These are phyloP conservation scores for Citeromyces hawaiiensis DNA, from an alignment of 1,139 yeast species.

Conservation along the genomic window DNA sequence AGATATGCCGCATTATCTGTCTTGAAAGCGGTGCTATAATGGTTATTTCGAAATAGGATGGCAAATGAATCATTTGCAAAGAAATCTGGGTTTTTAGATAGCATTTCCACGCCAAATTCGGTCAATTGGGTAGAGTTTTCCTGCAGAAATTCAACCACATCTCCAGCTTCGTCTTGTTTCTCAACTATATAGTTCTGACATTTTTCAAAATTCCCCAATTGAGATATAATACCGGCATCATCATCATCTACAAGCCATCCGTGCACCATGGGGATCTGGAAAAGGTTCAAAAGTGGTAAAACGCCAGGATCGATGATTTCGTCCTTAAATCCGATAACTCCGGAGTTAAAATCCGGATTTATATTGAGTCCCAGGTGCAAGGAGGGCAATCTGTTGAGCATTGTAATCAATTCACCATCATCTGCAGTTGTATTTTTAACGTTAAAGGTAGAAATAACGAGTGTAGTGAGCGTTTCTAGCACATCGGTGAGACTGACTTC, in stretches of 20 bases:
- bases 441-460: conserved; percentile 19
- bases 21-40: conserved; percentile 62
- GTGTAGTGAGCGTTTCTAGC: conserved; percentile 31
- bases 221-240: conserved; percentile 11
- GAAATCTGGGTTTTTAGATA: conserved; percentile 17
- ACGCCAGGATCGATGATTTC: conserved; percentile 8
- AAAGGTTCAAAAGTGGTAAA: conserved; percentile 22
- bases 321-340: conserved; percentile 16
- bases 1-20: conserved; percentile 33
- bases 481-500: conserved; percentile 21
- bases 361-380: conserved; percentile 65
- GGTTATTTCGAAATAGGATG: conserved; percentile 76
- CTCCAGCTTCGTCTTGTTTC: conserved; percentile 6
- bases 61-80: conserved; percentile 36
- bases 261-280: conserved; percentile 29
- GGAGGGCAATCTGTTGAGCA: conserved; percentile 35
- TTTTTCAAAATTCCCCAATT: conserved; percentile 27
- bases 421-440: conserved; percentile 9
- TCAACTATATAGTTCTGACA: conserved; percentile 27
- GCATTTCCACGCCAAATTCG: conserved; percentile 34
- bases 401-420: conserved; percentile 15
- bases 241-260: conserved; percentile 31
- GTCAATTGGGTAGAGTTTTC: conserved; percentile 63
- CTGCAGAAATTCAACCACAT: conserved; percentile 26
- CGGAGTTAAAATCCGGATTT: conserved; percentile 47